These are phyloP conservation scores for Diaporthe ilicicola DNA, from an alignment of 2,329 filamentous ascomycete genomes.

Conservation along the genomic window DNA sequence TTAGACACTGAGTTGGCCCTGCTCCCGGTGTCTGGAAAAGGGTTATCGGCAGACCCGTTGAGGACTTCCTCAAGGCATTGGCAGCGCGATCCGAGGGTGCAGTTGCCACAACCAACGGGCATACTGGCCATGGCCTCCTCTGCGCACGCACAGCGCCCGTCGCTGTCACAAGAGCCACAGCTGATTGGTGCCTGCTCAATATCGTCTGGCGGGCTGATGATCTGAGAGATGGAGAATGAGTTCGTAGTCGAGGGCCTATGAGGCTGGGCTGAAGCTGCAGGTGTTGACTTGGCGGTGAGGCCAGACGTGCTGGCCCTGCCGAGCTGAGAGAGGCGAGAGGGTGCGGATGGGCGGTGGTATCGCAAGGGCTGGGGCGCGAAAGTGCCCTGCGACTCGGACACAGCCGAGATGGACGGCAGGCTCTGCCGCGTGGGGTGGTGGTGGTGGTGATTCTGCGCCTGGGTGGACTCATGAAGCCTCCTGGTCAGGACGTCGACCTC, in stretches of 20 bases:
- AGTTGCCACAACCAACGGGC: constrained; percentile 70
- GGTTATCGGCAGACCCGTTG: constrained; percentile 38
- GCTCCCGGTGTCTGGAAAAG: constrained; percentile 34
- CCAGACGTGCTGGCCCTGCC: constrained; percentile 31
- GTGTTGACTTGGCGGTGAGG: constrained; percentile 25
- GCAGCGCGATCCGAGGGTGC: constrained; percentile 69
- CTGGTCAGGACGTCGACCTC: constrained; percentile 30
- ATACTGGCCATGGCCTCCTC: constrained; percentile 65
- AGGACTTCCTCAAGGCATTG: constrained; percentile 63
- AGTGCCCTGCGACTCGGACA: constrained; percentile 22
- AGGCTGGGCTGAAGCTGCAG: constrained; percentile 34
- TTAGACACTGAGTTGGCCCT: constrained; percentile 12
- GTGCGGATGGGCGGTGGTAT: constrained; percentile 32
- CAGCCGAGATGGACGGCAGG: constrained; percentile 32
- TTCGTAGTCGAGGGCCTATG: constrained; percentile 39
- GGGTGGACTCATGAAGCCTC: constrained; percentile 30
- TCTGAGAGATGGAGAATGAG: constrained; percentile 64
- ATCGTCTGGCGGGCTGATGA: constrained; percentile 62
- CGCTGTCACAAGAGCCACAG: constrained; percentile 65
- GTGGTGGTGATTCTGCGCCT: background rate
- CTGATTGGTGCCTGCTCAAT: constrained; percentile 50
- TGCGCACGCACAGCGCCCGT: constrained; percentile 65
- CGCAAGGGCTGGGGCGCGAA: constrained; percentile 31
- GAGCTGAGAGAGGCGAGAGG: constrained; percentile 24
- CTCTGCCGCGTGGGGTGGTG: constrained; percentile 32